These are phyloP conservation scores for Dendrocalamus latiflorus DNA, from an alignment of 202 grass and related monocot genomes.

Conservation along the genomic window DNA sequence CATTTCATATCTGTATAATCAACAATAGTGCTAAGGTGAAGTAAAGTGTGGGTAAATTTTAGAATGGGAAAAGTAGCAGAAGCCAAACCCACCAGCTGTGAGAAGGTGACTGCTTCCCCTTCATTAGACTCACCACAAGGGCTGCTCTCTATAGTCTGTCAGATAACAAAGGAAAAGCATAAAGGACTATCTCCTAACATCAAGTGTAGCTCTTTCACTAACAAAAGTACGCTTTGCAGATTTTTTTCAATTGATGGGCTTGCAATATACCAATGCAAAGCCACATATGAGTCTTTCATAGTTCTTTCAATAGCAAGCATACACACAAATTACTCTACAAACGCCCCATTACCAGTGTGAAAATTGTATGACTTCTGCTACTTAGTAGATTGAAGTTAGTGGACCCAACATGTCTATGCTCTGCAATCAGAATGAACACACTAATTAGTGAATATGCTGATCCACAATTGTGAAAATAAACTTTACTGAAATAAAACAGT, in stretches of 20 bases:
- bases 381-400: conserved; percentile 98
- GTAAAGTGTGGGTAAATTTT: background rate
- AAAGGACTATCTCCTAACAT: conserved; percentile 6
- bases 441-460: conserved; percentile 27
- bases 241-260: background rate
- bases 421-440: conserved; percentile 46
- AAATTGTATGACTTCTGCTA: conserved; percentile 99
- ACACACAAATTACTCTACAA: background rate
- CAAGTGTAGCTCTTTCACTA: conserved; percentile 19
- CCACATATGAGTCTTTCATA: background rate
- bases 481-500: conserved; percentile 2
- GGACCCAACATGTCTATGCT: conserved; percentile 99
- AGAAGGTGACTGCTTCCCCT: conserved; percentile 87
- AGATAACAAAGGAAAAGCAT: conserved; percentile 23
- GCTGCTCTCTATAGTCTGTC: conserved; percentile 96
- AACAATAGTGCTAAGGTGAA: conserved; percentile 21
- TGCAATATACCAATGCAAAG: background rate
- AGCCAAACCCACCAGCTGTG: conserved; percentile 76
- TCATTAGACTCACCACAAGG: conserved; percentile 73
- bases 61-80: background rate
- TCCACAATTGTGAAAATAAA: conserved; percentile 19
- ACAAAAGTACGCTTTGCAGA: background rate
- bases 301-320: conserved; percentile 8
- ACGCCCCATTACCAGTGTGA: conserved; percentile 84
- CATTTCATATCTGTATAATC: background rate